A percentile compares a stretch with the other conserved stretches of the same genome.
Conservation (phyloP, 2,329 filamentous ascomycete species). For the Beauveria australis region DNA sequence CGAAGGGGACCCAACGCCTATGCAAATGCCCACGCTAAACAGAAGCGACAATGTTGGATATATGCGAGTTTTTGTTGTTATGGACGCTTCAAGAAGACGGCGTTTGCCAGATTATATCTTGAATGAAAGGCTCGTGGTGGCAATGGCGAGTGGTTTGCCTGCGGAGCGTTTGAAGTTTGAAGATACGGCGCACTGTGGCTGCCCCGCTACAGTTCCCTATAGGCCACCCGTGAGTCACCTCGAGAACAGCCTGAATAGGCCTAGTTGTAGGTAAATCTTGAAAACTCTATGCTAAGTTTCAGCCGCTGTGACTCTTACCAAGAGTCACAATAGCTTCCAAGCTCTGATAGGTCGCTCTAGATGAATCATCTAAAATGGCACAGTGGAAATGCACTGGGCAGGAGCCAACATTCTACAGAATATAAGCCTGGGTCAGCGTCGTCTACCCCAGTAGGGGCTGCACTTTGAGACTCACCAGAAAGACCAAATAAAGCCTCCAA, state of each 20-base stretch:
- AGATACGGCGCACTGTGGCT: background rate
- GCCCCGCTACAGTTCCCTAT: conserved; percentile 2
- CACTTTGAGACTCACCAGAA: too few relatives aligned
- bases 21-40: background rate
- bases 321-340: background rate
- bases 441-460: background rate
- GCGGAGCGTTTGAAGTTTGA: background rate
- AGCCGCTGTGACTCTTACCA: background rate
- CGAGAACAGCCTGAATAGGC: too few relatives aligned
- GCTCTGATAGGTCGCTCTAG: background rate
- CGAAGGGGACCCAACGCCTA: conserved; percentile 1
- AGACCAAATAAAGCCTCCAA: too few relatives aligned
- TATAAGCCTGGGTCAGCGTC: too few relatives aligned
- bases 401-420: background rate
- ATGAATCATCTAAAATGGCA: background rate
- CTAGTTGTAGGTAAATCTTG: too few relatives aligned
- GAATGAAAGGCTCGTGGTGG: background rate
- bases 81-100: background rate
- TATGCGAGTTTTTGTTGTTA: background rate
- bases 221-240: conserved; percentile 1
- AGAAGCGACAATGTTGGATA: background rate
- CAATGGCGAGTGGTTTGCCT: background rate
- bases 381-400: too few relatives aligned
- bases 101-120: background rate
- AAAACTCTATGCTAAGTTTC: background rate